Conservation (phyloP, 805 yeast genomes). For the Henningerozyma blattae region DNA sequence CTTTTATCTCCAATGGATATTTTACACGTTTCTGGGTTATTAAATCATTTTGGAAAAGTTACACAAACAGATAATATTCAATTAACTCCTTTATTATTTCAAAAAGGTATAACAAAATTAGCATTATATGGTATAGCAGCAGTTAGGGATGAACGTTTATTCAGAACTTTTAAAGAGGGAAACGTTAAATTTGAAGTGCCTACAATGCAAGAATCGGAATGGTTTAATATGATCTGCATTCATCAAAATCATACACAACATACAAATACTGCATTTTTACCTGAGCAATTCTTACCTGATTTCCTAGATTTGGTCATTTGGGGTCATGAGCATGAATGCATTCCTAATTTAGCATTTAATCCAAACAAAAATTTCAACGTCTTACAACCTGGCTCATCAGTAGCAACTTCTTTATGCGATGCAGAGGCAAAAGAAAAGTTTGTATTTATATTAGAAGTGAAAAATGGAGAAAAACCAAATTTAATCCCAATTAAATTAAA, state of each 20-base stretch:
- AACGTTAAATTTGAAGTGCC: constrained; percentile 74
- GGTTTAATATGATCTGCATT: constrained; percentile 78
- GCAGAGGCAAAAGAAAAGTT: constrained; percentile 72
- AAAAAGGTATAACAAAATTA: constrained; percentile 69
- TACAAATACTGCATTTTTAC: constrained; percentile 69
- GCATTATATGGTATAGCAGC: constrained; percentile 85
- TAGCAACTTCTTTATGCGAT: constrained; percentile 80
- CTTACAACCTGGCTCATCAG: constrained; percentile 86
- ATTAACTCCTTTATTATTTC: constrained; percentile 65
- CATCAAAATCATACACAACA: constrained; percentile 88
- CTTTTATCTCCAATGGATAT: constrained; percentile 79
- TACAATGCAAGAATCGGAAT: constrained; percentile 39
- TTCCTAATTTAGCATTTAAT: constrained; percentile 53
- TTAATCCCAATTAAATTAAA: constrained; percentile 31
- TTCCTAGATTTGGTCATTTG: constrained; percentile 78
- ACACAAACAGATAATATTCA: constrained; percentile 62
- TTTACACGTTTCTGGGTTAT: constrained; percentile 63
- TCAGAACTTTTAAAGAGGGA: constrained; percentile 70
- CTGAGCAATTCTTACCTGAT: constrained; percentile 71
- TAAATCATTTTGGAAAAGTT: constrained; percentile 85
- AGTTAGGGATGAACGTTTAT: constrained; percentile 80
- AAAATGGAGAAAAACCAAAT: constrained; percentile 46
- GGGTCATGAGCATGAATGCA: constrained; percentile 98
- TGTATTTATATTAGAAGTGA: constrained; percentile 58
- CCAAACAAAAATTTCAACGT: constrained; percentile 52